These are phyloP conservation scores for Rutstroemia sp. DNA, from an alignment of 2,329 filamentous ascomycete species.

Conservation along the genomic window DNA sequence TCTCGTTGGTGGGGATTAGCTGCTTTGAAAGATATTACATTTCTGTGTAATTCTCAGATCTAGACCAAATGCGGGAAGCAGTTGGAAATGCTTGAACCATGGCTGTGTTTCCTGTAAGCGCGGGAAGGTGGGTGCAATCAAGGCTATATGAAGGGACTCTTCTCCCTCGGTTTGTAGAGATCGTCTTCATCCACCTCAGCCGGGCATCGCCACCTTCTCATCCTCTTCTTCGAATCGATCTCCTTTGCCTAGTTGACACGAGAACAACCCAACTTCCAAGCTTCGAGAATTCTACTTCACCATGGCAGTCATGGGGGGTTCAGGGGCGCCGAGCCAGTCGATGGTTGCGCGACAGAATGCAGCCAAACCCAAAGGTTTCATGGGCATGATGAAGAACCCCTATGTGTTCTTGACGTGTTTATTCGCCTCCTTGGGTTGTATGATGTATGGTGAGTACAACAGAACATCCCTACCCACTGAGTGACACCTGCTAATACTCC, in stretches of 20 bases:
- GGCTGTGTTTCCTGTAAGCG: background rate
- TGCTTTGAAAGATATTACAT: background rate
- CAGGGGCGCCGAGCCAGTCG: conserved; percentile 24
- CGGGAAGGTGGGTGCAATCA: background rate
- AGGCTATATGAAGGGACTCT: background rate
- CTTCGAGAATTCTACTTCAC: background rate
- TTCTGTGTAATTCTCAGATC: background rate
- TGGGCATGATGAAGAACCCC: conserved; percentile 35
- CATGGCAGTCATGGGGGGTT: conserved; percentile 1
- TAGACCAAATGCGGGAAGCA: background rate
- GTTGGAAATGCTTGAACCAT: background rate
- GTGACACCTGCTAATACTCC: background rate
- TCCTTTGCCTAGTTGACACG: background rate
- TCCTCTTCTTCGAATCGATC: background rate
- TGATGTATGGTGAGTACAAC: conserved; percentile 24
- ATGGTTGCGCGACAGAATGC: conserved; percentile 34
- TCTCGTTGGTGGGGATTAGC: background rate
- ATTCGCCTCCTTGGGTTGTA: conserved; percentile 26
- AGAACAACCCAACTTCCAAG: background rate
- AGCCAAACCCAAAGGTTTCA: conserved; percentile 32
- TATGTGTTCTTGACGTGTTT: conserved; percentile 34
- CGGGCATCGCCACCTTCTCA: background rate
- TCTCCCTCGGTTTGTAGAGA: background rate
- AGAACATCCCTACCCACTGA: background rate
- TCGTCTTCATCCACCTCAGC: background rate